Conservation (phyloP, 2,329 filamentous ascomycete species). For the Biscogniauxia sp. region DNA sequence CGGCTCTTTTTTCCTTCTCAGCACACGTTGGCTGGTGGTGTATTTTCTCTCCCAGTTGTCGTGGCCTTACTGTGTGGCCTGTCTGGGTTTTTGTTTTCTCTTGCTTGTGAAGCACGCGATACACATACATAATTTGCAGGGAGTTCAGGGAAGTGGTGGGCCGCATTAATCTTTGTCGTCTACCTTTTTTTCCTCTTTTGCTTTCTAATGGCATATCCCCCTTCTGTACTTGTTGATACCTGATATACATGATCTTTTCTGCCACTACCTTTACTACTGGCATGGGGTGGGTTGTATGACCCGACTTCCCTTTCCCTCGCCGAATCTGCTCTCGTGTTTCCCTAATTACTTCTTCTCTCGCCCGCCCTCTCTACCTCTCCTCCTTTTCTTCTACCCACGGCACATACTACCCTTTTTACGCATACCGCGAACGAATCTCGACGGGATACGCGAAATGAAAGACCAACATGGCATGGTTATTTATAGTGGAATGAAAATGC, state of each 20-base stretch:
- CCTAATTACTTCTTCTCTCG: background rate
- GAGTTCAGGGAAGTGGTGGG: conserved; percentile 18
- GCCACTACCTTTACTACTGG: background rate
- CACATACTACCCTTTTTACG: background rate
- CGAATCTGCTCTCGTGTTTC: background rate
- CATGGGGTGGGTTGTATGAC: background rate
- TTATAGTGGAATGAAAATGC: background rate
- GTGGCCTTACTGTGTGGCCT: conserved; percentile 6
- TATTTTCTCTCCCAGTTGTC: background rate
- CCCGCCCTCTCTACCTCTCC: too few species aligned
- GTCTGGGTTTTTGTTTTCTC: conserved; percentile 8
- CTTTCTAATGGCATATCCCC: conserved; percentile 8
- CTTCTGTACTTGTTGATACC: background rate
- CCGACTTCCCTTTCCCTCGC: background rate
- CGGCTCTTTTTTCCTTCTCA: conserved; percentile 17
- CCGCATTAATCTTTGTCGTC: background rate
- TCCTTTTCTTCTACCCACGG: background rate
- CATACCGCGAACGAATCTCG: background rate
- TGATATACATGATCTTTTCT: background rate
- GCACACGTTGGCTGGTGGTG: conserved; percentile 9
- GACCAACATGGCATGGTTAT: background rate
- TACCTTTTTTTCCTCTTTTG: conserved; percentile 4
- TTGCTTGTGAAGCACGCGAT: conserved; percentile 7
- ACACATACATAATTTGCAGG: conserved; percentile 15
- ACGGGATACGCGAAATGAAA: background rate